phyloP scores from a whole-genome alignment of 495 filamentous ascomycete species.

The Penicillium dipodomyicola region DNA sequence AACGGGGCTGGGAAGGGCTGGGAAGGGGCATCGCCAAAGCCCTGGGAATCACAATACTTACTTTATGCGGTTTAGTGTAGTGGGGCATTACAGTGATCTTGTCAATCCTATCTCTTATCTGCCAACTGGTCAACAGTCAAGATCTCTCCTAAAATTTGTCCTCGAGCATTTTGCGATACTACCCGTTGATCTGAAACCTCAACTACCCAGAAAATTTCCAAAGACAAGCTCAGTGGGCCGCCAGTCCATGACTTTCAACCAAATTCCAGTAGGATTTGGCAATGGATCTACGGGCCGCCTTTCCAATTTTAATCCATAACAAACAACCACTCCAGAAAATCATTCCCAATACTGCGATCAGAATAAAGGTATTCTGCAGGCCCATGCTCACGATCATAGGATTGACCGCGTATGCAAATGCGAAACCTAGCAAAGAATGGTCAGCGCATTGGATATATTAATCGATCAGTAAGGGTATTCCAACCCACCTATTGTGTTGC shows the following conservation, averaged over 20 bases:
- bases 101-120: no score
- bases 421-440: constrained; percentile 1
- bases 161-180: no score
- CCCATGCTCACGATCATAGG: constrained; percentile 2
- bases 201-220: not conserved
- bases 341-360: constrained; percentile 2
- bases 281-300: not conserved
- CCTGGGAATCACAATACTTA: no score
- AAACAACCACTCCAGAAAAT: not conserved
- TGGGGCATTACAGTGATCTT: no score
- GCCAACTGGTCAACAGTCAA: no score
- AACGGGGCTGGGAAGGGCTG: no score
- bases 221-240: not conserved
- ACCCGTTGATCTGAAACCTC: no score
- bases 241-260: not conserved
- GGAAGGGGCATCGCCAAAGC: no score
- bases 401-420: constrained; percentile 2
- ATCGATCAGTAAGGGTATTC: not conserved
- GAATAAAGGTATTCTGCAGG: constrained; percentile 7
- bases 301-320: constrained; percentile 3
- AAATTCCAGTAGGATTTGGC: constrained; percentile 3
- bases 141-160: no score
- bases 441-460: not conserved
- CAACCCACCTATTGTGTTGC: constrained; percentile 50
- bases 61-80: no score